Percentiles rank a stretch among this genome's conserved stretches.
Conservation (phyloP, 805 yeast species). For the Yarrowia hollandica region DNA sequence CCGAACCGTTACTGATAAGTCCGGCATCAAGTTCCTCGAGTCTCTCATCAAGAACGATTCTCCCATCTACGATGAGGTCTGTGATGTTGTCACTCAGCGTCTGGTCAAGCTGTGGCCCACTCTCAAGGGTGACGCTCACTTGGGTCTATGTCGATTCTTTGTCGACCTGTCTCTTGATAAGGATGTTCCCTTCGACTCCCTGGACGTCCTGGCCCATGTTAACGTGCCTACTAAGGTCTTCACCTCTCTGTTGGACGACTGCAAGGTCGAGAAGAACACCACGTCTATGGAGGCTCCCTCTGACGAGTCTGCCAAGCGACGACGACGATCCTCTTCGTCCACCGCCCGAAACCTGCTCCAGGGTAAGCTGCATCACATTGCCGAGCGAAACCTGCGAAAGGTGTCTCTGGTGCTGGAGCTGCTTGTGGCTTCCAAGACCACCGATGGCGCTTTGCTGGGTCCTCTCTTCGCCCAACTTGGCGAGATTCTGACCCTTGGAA, state of each 20-base stretch:
- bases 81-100: constrained; percentile 53
- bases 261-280: constrained; percentile 53
- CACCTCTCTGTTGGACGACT: constrained; percentile 57
- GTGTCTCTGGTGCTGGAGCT: constrained; percentile 79
- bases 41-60: constrained; percentile 49
- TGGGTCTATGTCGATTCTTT: constrained; percentile 58
- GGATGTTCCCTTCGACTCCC: constrained; percentile 48
- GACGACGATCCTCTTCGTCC: constrained; percentile 63
- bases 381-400: constrained; percentile 74
- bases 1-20: constrained; percentile 57
- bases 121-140: constrained; percentile 58
- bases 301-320: constrained; percentile 65
- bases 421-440: constrained; percentile 52
- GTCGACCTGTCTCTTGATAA: constrained; percentile 55
- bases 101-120: constrained; percentile 56
- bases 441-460: constrained; percentile 37
- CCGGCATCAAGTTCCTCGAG: constrained; percentile 63
- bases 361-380: constrained; percentile 69
- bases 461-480: constrained; percentile 44
- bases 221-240: constrained; percentile 63
- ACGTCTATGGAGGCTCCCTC: constrained; percentile 40
- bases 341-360: constrained; percentile 54
- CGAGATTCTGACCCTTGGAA: constrained; percentile 60
- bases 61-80: constrained; percentile 31
- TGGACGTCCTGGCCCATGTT: constrained; percentile 49